Evolutionary conservation across 2,329 filamentous ascomycete species (phyloP).

Genomic region (Chalaropsis thielavioides): DNA sequence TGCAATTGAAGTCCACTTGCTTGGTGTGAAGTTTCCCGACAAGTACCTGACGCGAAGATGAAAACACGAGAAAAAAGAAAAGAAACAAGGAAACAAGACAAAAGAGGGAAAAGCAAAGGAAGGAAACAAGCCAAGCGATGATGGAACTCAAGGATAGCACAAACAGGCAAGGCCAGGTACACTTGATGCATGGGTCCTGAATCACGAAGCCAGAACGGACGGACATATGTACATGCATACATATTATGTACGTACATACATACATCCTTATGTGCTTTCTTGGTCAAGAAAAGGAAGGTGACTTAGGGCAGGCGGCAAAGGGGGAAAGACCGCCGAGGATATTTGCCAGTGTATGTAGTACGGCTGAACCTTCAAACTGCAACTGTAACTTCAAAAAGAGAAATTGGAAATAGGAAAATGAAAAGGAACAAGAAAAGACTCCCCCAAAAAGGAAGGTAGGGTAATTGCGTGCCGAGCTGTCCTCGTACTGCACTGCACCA

Average conservation of each 20-base stretch:
- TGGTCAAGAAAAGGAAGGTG: not conserved
- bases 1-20: not conserved
- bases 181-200: not conserved
- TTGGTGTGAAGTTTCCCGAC: not conserved
- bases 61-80: slow-evolving; percentile 8
- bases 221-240: not conserved
- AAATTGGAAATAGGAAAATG: not conserved
- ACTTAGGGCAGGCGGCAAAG: not conserved
- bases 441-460: not conserved
- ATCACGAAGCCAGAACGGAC: not conserved
- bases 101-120: slow-evolving; percentile 17
- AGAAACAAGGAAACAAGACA: slow-evolving; percentile 13
- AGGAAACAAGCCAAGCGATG: slow-evolving; percentile 7
- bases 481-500: not conserved
- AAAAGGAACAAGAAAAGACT: not conserved
- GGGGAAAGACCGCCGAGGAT: not conserved
- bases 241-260: not conserved
- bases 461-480: slow-evolving; percentile 2
- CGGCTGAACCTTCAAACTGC: not conserved
- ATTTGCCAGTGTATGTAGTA: not conserved
- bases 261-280: not conserved
- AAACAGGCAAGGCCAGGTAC: not conserved
- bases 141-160: not conserved
- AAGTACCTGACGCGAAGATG: slow-evolving; percentile 5
- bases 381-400: not conserved